These are phyloP conservation scores for Neofusicoccum kwambonambiense DNA, from an alignment of 2,329 filamentous ascomycete genomes.

Conservation along the genomic window DNA sequence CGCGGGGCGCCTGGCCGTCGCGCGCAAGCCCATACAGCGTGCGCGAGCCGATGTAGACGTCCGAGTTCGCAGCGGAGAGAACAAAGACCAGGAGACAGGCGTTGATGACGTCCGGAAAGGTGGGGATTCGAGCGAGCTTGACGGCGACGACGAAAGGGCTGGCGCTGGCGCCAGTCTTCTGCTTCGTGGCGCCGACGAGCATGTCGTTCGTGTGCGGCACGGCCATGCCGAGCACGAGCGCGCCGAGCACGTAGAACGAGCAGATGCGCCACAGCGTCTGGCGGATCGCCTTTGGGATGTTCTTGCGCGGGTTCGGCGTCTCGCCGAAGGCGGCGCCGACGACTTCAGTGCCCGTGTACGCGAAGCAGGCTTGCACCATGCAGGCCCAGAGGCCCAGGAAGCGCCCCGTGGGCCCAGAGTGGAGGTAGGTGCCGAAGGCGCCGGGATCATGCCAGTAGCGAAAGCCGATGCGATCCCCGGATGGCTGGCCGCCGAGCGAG, in stretches of 20 bases:
- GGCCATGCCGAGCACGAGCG: slow-evolving; percentile 57
- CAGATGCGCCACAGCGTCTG: slow-evolving; percentile 47
- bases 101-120: slow-evolving; percentile 35
- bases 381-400: slow-evolving; percentile 54
- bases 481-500: slow-evolving; percentile 47
- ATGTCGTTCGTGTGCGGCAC: slow-evolving; percentile 53
- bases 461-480: slow-evolving; percentile 61
- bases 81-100: slow-evolving; percentile 20
- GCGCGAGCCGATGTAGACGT: slow-evolving; percentile 85
- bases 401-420: slow-evolving; percentile 6
- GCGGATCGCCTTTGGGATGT: slow-evolving; percentile 59
- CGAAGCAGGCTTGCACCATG: slow-evolving; percentile 64
- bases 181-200: slow-evolving; percentile 41
- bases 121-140: slow-evolving; percentile 43
- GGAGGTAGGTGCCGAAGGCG: slow-evolving; percentile 54
- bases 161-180: slow-evolving; percentile 46
- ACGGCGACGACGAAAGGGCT: slow-evolving; percentile 57
- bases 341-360: slow-evolving; percentile 63
- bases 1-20: slow-evolving; percentile 59
- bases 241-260: slow-evolving; percentile 44
- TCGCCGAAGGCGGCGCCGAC: slow-evolving; percentile 54
- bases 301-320: slow-evolving; percentile 61
- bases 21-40: slow-evolving; percentile 88
- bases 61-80: slow-evolving; percentile 32
- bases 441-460: slow-evolving; percentile 59